These are phyloP conservation scores for Dryas drummondii DNA, from an alignment of 306 rosid species.

Conservation along the genomic window DNA sequence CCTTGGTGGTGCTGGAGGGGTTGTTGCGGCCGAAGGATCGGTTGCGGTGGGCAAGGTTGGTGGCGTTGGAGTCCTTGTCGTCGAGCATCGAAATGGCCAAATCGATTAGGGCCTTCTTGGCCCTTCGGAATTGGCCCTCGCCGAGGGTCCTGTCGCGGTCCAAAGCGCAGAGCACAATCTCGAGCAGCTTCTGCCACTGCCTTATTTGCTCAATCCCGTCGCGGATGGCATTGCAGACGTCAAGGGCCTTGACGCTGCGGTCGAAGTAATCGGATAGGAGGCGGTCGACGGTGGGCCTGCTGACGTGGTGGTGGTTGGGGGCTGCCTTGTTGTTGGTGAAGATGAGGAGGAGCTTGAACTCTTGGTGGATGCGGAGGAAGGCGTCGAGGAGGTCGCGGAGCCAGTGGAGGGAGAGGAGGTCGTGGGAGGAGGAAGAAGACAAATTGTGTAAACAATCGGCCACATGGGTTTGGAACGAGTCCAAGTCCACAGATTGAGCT, in stretches of 20 bases:
- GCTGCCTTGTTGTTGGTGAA: slow-evolving; percentile 26
- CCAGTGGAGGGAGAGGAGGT: slow-evolving; percentile 71
- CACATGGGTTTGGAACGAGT: slow-evolving; percentile 60
- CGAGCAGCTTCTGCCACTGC: slow-evolving; percentile 73
- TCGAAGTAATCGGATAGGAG: slow-evolving; percentile 69
- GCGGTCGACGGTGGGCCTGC: slow-evolving; percentile 57
- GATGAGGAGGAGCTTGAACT: slow-evolving; percentile 58
- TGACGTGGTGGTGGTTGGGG: neutral
- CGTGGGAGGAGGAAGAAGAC: slow-evolving; percentile 29
- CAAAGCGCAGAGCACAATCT: slow-evolving; percentile 71
- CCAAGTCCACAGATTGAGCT: slow-evolving; percentile 45
- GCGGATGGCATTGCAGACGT: slow-evolving; percentile 81
- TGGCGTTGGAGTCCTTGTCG: slow-evolving; percentile 59
- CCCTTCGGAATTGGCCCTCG: slow-evolving; percentile 86
- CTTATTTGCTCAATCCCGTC: slow-evolving; percentile 84
- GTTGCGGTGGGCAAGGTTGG: slow-evolving; percentile 53
- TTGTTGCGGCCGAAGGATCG: slow-evolving; percentile 75
- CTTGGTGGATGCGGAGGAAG: slow-evolving; percentile 62
- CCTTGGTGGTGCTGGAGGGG: slow-evolving; percentile 19
- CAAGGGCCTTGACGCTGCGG: slow-evolving; percentile 77
- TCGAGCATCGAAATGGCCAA: slow-evolving; percentile 82
- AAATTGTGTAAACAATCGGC: slow-evolving; percentile 49
- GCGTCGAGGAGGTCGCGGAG: slow-evolving; percentile 63
- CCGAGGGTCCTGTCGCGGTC: slow-evolving; percentile 52
- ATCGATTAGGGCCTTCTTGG: slow-evolving; percentile 79